Base-by-base conservation (phyloP, 805 yeast genomes). In the Scheffersomyces amazonensis region DNA sequence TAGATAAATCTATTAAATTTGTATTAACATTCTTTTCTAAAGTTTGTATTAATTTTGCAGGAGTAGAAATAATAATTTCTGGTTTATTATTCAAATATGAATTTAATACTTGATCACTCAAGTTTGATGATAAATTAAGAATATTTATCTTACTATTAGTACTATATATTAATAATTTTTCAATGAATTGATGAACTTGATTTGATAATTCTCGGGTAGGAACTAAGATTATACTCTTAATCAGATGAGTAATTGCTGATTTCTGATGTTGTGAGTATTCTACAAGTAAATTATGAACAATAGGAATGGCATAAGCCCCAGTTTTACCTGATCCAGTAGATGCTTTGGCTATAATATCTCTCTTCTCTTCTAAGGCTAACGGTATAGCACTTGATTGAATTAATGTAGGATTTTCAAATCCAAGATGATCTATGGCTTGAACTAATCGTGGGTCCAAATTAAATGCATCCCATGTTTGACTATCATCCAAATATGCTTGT, bases 281-380 rank as follows among this genome's bases (percentile, higher is more conserved):
- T 19, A 35, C 22, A 30, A 30, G 66, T 29, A 93, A 76, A 29
- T 80, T 75, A 59, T 93, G 95, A 29, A 93, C 60, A 13, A 93
- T 82, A 5, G 99, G 99, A 34, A 91, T 75, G 46, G 83, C 64
- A 57, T 91, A 91, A 1, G 97, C 95, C 9, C 87, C 86, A 0
- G 98, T 91, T 62, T 91, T 91, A 47, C 98, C 98, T 7, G 96
- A 85, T 3, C 99, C 99, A 0, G 99, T 91, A 18, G 87, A 80
- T 5, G 98, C 96, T 56, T 86, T 82, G 27, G 97, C 97, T 33
- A 91, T 83, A 46, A 91, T 84, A 58, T 91, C 97, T 66, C 89
- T 83, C 56, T 83, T 86, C 49, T 91, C 93, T 47, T 87, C 85
- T 37, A 93, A 64, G 1, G 99, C 96, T 35, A 93, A 66, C 31